These are phyloP conservation scores for Globisporangium emineosum DNA, from an alignment of 352 stramenopile species.

Conservation along the genomic window DNA sequence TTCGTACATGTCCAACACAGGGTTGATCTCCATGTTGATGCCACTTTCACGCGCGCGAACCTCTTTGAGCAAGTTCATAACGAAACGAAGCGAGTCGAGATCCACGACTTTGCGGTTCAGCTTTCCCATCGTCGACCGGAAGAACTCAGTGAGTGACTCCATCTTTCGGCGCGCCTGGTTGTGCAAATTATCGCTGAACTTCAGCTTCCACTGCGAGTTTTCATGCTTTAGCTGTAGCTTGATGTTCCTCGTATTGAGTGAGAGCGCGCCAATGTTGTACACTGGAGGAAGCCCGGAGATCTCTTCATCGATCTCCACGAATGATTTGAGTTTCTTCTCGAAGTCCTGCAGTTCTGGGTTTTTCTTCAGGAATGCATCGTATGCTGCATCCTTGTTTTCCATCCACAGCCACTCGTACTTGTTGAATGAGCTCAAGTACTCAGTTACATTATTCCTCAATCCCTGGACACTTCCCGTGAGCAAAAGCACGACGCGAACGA, in stretches of 20 bases:
- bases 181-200: constrained; percentile 97
- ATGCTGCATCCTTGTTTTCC: constrained; percentile 95
- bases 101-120: constrained; percentile 94
- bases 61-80: constrained; percentile 98
- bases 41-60: constrained; percentile 95
- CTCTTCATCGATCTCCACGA: constrained; percentile 93
- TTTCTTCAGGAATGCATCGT: constrained; percentile 93
- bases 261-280: constrained; percentile 97
- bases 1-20: constrained; percentile 98
- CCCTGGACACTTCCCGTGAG: constrained; percentile 97
- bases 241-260: constrained; percentile 95
- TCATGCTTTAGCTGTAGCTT: constrained; percentile 97
- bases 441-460: constrained; percentile 95
- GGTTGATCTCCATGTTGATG: constrained; percentile 98
- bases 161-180: constrained; percentile 91
- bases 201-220: constrained; percentile 96
- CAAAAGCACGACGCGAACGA: constrained; percentile 95
- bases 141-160: constrained; percentile 96
- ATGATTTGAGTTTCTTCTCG: constrained; percentile 95
- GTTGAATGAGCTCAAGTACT: constrained; percentile 95
- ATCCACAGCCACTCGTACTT: constrained; percentile 98
- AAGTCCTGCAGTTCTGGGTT: constrained; percentile 96
- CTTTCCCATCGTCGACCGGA: constrained; percentile 91
- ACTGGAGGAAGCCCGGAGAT: constrained; percentile 87
- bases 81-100: constrained; percentile 95